Conservation (phyloP, 768 basidiomycete genomes). For the Baorangia bicolor region DNA sequence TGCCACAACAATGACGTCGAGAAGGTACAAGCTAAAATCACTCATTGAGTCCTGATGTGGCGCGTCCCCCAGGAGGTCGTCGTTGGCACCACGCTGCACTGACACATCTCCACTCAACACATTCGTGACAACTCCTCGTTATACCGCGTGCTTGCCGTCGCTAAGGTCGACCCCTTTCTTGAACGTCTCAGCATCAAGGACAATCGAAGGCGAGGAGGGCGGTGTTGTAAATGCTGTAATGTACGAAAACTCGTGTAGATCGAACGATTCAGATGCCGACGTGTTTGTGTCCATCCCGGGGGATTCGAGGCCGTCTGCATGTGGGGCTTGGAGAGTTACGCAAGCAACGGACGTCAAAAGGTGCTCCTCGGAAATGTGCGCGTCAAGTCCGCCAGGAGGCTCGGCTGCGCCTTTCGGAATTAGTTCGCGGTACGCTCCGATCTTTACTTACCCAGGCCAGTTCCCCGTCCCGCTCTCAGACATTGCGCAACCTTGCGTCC, state of each 20-base stretch:
- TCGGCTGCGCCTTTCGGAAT: slow-evolving; percentile 4
- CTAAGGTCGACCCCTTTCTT: slow-evolving; percentile 7
- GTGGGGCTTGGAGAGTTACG: slow-evolving; percentile 6
- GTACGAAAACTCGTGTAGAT: slow-evolving; percentile 33
- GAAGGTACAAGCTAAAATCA: slow-evolving; percentile 17
- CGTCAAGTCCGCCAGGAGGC: background rate
- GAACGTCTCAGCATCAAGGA: slow-evolving; percentile 5
- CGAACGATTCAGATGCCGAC: slow-evolving; percentile 17
- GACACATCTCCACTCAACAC: slow-evolving; percentile 13
- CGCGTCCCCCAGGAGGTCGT: background rate
- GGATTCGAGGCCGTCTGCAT: slow-evolving; percentile 4
- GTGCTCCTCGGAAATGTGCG: slow-evolving; percentile 3
- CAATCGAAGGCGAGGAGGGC: slow-evolving; percentile 26
- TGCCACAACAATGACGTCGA: slow-evolving; percentile 7
- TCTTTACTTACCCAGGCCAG: background rate
- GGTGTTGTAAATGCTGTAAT: slow-evolving; percentile 32
- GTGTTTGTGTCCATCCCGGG: slow-evolving; percentile 12
- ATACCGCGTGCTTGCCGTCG: slow-evolving; percentile 13
- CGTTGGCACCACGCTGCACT: background rate
- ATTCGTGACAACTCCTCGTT: slow-evolving; percentile 7
- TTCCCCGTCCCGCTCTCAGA: slow-evolving; percentile 18
- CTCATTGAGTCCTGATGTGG: background rate
- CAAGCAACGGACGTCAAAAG: slow-evolving; percentile 10
- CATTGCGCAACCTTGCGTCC: slow-evolving; percentile 18
- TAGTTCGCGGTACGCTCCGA: background rate